A percentile compares a stretch with the other conserved stretches of the same genome.
Evolutionary conservation across 495 filamentous ascomycete species (phyloP).

Genomic region (Penicillium flavigenum): DNA sequence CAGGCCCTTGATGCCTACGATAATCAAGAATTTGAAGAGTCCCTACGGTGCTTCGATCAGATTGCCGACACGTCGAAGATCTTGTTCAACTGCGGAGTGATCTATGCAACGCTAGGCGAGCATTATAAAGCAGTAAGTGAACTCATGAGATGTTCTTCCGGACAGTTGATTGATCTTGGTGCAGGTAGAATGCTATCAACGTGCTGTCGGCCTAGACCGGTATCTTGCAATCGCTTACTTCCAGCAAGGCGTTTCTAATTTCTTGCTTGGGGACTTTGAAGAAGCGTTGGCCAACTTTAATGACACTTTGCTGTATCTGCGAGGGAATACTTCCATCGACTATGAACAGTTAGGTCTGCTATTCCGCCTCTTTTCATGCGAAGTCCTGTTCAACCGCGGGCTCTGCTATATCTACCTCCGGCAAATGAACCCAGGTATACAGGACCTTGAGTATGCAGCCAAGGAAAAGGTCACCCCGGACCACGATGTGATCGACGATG

Average conservation of each 20-base stretch:
- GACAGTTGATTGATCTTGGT: neutral
- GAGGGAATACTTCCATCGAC: constrained; percentile 95
- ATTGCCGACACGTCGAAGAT: constrained; percentile 98
- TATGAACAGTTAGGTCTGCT: constrained; percentile 95
- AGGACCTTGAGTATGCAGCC: constrained; percentile 87
- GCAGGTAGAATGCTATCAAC: constrained; percentile 93
- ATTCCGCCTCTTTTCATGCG: constrained; percentile 96
- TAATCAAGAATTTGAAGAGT: constrained; percentile 90
- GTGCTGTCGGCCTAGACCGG: constrained; percentile 81
- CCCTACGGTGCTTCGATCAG: constrained; percentile 74
- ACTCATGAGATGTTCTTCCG: neutral
- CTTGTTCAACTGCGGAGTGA: constrained; percentile 97
- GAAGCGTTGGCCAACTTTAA: constrained; percentile 99
- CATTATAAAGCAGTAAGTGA: constrained; percentile 87
- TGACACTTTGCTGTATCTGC: constrained; percentile 90
- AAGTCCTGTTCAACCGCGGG: constrained; percentile 96
- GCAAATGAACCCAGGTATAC: constrained; percentile 84
- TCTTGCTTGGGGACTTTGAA: constrained; percentile 94
- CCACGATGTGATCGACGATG: constrained; percentile 97
- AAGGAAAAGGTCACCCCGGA: constrained; percentile 94
- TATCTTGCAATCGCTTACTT: constrained; percentile 98
- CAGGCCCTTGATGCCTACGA: constrained; percentile 88
- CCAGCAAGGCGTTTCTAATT: constrained; percentile 98
- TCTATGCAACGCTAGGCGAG: constrained; percentile 95
- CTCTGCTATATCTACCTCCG: constrained; percentile 97